A percentile compares a stretch with the other conserved stretches of the same genome.
These are phyloP conservation scores for Tetraselmis chui DNA, from an alignment of 139 green algal species.

Conservation along the genomic window DNA sequence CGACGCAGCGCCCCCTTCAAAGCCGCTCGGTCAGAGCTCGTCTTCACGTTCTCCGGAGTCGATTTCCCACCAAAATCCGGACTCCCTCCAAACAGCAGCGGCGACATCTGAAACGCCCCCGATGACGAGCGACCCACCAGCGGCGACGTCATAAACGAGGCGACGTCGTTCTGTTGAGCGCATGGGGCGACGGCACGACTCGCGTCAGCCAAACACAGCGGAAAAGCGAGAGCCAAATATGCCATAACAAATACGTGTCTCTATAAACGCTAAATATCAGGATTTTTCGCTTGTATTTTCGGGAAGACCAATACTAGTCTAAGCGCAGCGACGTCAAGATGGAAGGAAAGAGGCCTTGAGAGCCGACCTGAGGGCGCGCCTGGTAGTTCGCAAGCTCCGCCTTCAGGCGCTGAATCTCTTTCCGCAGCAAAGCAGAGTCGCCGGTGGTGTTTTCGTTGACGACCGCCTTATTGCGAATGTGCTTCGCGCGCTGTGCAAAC, in stretches of 20 bases:
- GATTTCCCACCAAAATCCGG: background rate
- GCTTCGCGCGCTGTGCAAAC: slow-evolving; percentile 84
- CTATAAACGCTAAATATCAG: too few species aligned
- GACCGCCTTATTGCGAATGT: slow-evolving; percentile 79
- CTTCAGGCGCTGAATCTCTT: slow-evolving; percentile 1
- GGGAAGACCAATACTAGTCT: too few species aligned
- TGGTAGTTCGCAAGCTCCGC: slow-evolving; percentile 1
- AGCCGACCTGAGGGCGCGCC: too few species aligned
- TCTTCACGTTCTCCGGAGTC: background rate
- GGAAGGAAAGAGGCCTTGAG: too few species aligned
- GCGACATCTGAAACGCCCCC: background rate
- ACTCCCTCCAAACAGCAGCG: background rate
- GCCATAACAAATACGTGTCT: too few species aligned
- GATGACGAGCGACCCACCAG: background rate
- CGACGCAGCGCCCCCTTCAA: background rate
- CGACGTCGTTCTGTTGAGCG: background rate
- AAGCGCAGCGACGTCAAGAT: too few species aligned
- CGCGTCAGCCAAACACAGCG: too few species aligned
- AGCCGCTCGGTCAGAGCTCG: background rate
- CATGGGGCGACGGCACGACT: too few species aligned
- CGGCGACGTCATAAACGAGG: background rate
- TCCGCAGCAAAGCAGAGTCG: slow-evolving; percentile 37
- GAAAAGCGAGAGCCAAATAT: too few species aligned
- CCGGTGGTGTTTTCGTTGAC: slow-evolving; percentile 63
- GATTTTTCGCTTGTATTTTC: too few species aligned